Conservation (phyloP, 352 stramenopile genomes). For the Elongisporangium anandrum region DNA sequence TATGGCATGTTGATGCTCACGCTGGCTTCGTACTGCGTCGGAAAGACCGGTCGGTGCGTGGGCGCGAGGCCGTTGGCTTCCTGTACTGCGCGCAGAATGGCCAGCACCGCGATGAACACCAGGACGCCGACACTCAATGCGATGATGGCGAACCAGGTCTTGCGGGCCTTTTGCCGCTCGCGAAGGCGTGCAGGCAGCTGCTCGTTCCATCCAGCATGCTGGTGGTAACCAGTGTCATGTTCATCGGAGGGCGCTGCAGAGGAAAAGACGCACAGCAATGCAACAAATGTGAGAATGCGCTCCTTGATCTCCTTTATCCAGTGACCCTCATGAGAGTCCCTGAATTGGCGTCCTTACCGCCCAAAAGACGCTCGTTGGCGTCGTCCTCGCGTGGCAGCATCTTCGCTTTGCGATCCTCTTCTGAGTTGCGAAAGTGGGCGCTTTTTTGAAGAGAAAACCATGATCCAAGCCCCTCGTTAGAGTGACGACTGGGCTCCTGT, state of each 20-base stretch:
- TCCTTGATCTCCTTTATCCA: neutral
- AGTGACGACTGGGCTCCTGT: neutral
- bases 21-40: constrained; percentile 84
- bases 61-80: constrained; percentile 70
- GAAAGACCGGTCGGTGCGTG: constrained; percentile 66
- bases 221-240: constrained; percentile 17
- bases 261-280: neutral
- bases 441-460: neutral
- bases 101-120: constrained; percentile 75
- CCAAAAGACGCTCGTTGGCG: neutral
- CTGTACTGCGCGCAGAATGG: constrained; percentile 78
- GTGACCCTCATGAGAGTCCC: neutral
- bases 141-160: constrained; percentile 82
- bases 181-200: constrained; percentile 24
- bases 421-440: neutral
- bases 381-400: neutral
- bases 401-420: neutral
- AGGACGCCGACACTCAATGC: constrained; percentile 71
- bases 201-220: neutral
- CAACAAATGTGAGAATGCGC: neutral
- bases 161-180: constrained; percentile 58
- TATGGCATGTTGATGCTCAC: constrained; percentile 88
- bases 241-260: constrained; percentile 7
- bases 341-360: neutral
- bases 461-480: neutral